These are phyloP conservation scores for Gaultheria prostrata DNA, from an alignment of 148 eudicot genomes.

Conservation along the genomic window DNA sequence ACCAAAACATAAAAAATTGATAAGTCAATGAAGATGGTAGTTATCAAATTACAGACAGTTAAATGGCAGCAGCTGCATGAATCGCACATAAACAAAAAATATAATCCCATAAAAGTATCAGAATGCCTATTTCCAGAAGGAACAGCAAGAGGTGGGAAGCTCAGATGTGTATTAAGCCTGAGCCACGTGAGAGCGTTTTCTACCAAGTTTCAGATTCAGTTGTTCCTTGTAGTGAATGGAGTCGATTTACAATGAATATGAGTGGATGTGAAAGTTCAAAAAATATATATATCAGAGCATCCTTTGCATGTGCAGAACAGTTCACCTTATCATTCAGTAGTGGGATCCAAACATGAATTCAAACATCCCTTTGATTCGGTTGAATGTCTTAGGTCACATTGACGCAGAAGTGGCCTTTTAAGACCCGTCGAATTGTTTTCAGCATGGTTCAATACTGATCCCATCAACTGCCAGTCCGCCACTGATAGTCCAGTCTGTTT, in stretches of 20 bases:
- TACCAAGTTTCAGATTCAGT: neutral
- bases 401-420: neutral
- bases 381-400: neutral
- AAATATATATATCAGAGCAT: neutral
- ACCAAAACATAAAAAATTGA: neutral
- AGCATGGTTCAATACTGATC: neutral
- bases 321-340: too few relatives aligned
- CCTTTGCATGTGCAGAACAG: too few relatives aligned
- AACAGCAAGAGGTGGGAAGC: neutral
- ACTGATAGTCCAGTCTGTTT: neutral
- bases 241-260: neutral
- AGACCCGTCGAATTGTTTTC: neutral
- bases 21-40: neutral
- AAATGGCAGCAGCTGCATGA: neutral
- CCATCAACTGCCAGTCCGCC: neutral
- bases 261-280: neutral
- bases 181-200: neutral
- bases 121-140: neutral
- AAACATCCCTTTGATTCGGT: neutral
- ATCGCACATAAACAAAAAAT: neutral
- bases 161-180: neutral
- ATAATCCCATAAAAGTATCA: neutral
- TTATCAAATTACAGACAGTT: neutral
- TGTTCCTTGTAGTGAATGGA: neutral
- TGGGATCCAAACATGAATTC: neutral